Evolutionary conservation across 1,284 basidiomycete genomes (phyloP), one percentile per base, ranked within the genome.

Genomic region (Ustilago hordei): DNA sequence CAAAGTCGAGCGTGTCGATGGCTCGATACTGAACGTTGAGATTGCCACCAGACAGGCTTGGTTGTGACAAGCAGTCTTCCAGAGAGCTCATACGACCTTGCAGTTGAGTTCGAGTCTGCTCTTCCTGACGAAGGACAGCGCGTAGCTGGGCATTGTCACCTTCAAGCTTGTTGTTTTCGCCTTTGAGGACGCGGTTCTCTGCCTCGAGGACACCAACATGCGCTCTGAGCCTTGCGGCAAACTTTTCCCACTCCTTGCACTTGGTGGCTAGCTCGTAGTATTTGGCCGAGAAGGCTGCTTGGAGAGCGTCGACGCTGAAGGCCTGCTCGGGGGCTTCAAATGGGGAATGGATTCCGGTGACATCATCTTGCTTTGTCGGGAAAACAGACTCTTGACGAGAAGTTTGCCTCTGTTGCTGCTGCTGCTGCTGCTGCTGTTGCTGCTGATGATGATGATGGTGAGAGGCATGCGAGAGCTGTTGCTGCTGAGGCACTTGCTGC

Each of bases 171-270:
- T 59, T 19, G 47, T 72, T 78, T 28, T 79, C 70, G 17, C 78
- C 80, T 19, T 72, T 60, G n/a, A 83, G 68, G 0, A 79, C 68
- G 7, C 75, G 72, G 17, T 77, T 72, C 60, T 83, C 81, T 15
- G 74, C 69, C 31, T 76, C 75, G 57, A 83, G 73, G 0, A 68
- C 79, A 28, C 79, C 80, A 23, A 73, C 55, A 62, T 81, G 78
- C 8, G 81, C 80, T 31, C 70, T 66, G 23, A 84, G 73, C 68
- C 80, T 82, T 17, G 81, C 75, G 2, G 81, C 75, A 48, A 79
- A 83, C 43, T 59, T 67, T 55, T 84, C 80, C 82, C 82, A 84
- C n/a, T 69, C 71, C 41, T 78, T 81, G 76, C 81, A 82, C 58
- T 84, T 84, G 68, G 64, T 66, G 12, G 78, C 75, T 4, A 79